A percentile compares a stretch with the other conserved stretches of the same genome.
These are phyloP conservation scores for Adenanthera pavonina DNA, from an alignment of 306 rosid species.

Conservation along the genomic window DNA sequence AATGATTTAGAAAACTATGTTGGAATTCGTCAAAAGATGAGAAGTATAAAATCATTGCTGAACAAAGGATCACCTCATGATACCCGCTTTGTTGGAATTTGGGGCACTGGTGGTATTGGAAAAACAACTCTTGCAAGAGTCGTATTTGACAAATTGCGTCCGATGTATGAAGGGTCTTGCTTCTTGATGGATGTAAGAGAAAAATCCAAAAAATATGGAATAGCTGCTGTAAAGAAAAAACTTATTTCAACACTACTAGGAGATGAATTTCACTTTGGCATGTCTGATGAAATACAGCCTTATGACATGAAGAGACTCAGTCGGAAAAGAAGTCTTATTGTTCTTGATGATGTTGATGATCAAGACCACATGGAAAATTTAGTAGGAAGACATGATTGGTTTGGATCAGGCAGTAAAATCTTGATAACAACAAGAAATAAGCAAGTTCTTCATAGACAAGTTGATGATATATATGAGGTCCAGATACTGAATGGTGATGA, in stretches of 20 bases:
- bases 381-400: background rate
- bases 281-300: background rate
- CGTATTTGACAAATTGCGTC: background rate
- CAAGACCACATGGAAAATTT: background rate
- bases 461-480: background rate
- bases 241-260: background rate
- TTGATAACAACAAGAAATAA: background rate
- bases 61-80: background rate
- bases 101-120: background rate
- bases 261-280: background rate
- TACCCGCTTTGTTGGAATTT: background rate
- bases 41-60: background rate
- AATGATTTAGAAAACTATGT: background rate
- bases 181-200: background rate
- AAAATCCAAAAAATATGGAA: background rate
- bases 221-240: background rate
- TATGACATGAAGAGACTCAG: background rate
- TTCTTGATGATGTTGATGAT: constrained; percentile 1
- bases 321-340: background rate
- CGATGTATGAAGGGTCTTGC: background rate
- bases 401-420: background rate
- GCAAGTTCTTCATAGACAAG: background rate
- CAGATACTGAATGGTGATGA: background rate
- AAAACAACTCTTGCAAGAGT: background rate
- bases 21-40: background rate